Evolutionary conservation across 2,329 filamentous ascomycete genomes (phyloP).

Genomic region (Fusarium ramigenum): DNA sequence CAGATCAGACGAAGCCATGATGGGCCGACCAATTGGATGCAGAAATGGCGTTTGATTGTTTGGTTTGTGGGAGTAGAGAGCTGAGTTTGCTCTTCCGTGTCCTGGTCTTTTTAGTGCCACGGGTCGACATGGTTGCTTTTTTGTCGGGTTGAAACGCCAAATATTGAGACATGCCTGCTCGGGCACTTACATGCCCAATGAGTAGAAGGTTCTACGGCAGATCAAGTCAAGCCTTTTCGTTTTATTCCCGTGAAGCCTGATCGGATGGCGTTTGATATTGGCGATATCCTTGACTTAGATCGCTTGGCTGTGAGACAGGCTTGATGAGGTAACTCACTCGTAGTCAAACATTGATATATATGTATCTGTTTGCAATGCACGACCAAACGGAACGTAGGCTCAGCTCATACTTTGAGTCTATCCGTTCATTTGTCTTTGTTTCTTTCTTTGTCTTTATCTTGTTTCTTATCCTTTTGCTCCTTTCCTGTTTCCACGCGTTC

Average conservation of each 20-base stretch:
- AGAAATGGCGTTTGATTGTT: background rate
- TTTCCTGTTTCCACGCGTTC: background rate
- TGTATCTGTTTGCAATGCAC: background rate
- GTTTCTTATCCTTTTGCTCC: background rate
- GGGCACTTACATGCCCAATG: background rate
- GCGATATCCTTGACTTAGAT: background rate
- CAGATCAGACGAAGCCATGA: background rate
- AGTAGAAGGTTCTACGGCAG: too few species aligned
- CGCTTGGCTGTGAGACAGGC: conserved; percentile 4
- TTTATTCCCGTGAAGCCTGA: background rate
- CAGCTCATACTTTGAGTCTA: background rate
- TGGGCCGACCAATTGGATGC: background rate
- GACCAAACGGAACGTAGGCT: background rate
- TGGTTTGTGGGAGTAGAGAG: background rate
- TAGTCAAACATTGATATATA: background rate
- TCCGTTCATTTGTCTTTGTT: background rate
- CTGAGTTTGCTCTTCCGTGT: background rate
- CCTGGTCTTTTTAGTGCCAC: background rate
- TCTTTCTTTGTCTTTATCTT: background rate
- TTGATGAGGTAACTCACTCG: background rate
- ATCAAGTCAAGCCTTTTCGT: background rate
- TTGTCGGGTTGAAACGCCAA: background rate
- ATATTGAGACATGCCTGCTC: conserved; percentile 6
- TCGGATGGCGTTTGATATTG: background rate
- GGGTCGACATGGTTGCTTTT: background rate